Conservation (phyloP, 139 green algal genomes). For the Yamagishiella unicocca region DNA sequence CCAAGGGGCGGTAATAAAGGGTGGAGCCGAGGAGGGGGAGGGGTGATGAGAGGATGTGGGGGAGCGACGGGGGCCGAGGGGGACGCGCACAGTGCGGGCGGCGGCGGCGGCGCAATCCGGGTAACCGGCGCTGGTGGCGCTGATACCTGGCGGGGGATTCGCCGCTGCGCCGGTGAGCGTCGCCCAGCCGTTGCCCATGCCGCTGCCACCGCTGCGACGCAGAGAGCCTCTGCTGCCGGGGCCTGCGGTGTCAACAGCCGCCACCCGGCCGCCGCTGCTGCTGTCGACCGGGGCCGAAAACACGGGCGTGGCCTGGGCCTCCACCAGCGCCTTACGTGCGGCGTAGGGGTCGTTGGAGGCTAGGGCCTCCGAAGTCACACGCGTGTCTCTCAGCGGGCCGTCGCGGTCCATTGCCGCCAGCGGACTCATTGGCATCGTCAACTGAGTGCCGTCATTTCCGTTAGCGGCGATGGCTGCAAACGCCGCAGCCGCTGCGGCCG, state of each 20-base stretch:
- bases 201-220: background rate
- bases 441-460: background rate
- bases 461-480: conserved; percentile 11
- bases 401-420: background rate
- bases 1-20: background rate
- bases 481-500: background rate
- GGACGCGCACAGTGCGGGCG: too few relatives aligned
- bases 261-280: background rate
- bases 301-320: background rate
- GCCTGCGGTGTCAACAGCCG: background rate
- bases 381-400: background rate
- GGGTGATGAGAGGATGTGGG: background rate
- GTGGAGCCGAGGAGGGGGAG: background rate
- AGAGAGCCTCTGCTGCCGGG: background rate
- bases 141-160: background rate
- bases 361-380: background rate
- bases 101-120: too few relatives aligned
- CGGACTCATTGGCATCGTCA: background rate
- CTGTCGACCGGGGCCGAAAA: background rate
- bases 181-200: conserved; percentile 12
- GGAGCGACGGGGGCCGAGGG: too few relatives aligned
- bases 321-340: background rate
- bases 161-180: background rate
- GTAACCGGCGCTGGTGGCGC: too few relatives aligned
- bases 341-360: background rate